Conservation (phyloP, 371 early-diverging fungal species). For the Mucor plumbeus region DNA sequence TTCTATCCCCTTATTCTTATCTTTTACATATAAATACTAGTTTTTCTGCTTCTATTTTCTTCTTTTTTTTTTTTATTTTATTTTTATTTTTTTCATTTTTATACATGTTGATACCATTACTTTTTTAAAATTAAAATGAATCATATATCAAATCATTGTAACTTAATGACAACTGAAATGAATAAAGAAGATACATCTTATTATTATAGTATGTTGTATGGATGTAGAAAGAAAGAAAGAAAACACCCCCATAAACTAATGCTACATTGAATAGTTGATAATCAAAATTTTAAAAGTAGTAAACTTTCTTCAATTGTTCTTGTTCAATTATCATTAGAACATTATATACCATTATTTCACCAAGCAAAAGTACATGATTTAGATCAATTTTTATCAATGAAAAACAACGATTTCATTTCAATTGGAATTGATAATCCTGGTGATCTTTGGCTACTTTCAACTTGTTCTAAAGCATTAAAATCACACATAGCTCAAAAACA, state of each 20-base stretch:
- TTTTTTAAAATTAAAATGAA: background rate
- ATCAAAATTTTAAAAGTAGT: background rate
- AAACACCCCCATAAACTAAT: background rate
- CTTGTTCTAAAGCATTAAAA: slow-evolving; percentile 30
- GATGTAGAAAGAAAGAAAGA: background rate
- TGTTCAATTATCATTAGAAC: slow-evolving; percentile 34
- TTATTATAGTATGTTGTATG: background rate
- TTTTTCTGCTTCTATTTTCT: background rate
- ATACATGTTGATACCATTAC: slow-evolving; percentile 2
- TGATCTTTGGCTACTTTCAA: slow-evolving; percentile 32
- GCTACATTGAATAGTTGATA: background rate
- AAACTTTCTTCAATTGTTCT: slow-evolving; percentile 35
- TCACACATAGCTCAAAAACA: slow-evolving; percentile 31
- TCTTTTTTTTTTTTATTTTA: slow-evolving; percentile 7
- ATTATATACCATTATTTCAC: slow-evolving; percentile 40
- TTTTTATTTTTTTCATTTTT: slow-evolving; percentile 1
- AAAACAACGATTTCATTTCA: slow-evolving; percentile 31
- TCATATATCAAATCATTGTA: background rate
- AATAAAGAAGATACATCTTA: slow-evolving; percentile 9
- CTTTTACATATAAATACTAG: slow-evolving; percentile 8
- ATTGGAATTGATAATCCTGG: slow-evolving; percentile 35
- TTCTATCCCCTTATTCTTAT: slow-evolving; percentile 4
- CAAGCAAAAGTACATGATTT: slow-evolving; percentile 31
- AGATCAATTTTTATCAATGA: slow-evolving; percentile 31
- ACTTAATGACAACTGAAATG: background rate